Base-by-base conservation (phyloP, 441 rosid species). In the Melastoma candidum region DNA sequence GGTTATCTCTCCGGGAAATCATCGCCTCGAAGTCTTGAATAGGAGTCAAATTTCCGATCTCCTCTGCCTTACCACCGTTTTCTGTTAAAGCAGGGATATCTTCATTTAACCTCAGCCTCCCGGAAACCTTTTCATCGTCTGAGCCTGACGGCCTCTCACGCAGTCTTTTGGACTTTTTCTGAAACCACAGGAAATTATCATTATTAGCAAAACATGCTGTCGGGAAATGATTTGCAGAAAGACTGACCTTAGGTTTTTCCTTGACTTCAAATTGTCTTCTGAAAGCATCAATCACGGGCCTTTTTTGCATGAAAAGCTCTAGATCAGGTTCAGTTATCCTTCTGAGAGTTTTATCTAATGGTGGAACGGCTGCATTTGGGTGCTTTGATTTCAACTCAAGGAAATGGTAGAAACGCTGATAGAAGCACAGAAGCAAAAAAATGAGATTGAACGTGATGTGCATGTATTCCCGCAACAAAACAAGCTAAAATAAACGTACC, bases 21-120 rank as follows among this genome's bases (percentile, higher is more conserved):
- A 93, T 81, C 24, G 71, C 82, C 74, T 86, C 88, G 63, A 93
- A 89, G 74, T 93, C 97, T 69, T 77, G 77, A 58, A 86, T 56
- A 3, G 97, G 93, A 48, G 67, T 84, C 68, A 61, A 69, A 68
- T 82, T 76, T 47, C 95, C 86, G 29, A 17, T 66, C 51, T 66
- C 56, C 54, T 72, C 85, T 27, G 74, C 54, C 47, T 53, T 51
- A 48, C n/a, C 60, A 12, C n/a, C 13, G 12, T 60, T 71, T 49
- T 73, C 77, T 53, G 8, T 51, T 47, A 70, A 50, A 39, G 49
- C 54, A 41, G 64, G 48, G n/a, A 64, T 47, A 27, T 59, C 64
- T 65, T 74, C 59, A 61, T 58, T 58, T n/a, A 75, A 36, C 44
- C 58, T 58, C 43, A 51, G 67, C 48, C 50, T 57, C 22, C 22